phyloP scores from a whole-genome alignment of 2,329 filamentous ascomycete species.

The Arthrobotrys sinensis region DNA sequence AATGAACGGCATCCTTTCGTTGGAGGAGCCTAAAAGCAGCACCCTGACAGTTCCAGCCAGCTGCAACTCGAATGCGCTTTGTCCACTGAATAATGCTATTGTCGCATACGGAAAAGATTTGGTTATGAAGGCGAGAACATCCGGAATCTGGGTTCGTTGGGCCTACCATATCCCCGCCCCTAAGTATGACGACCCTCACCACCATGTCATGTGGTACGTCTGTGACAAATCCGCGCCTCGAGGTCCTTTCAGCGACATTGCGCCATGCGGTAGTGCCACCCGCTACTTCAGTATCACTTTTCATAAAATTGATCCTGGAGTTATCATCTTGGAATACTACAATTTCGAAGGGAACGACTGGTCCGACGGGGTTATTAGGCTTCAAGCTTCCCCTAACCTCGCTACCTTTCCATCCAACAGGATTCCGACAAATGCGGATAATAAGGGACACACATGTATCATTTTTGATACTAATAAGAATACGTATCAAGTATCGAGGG shows the following conservation, averaged over 20 bases:
- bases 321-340: conserved; percentile 32
- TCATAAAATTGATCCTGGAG: conserved; percentile 23
- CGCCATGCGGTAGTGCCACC: conserved; percentile 19
- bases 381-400: conserved; percentile 20
- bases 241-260: background rate
- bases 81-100: conserved; percentile 2
- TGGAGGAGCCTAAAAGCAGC: background rate
- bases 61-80: conserved; percentile 22
- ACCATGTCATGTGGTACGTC: conserved; percentile 42
- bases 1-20: conserved; percentile 34
- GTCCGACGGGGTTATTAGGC: conserved; percentile 17
- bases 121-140: conserved; percentile 8
- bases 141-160: conserved; percentile 26
- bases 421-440: conserved; percentile 11
- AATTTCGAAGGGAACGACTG: conserved; percentile 34
- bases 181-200: conserved; percentile 21
- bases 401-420: background rate
- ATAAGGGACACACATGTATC: conserved; percentile 27
- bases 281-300: conserved; percentile 38
- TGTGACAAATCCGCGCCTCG: conserved; percentile 21
- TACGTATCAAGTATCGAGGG: conserved; percentile 22
- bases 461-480: conserved; percentile 33
- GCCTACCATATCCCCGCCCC: conserved; percentile 34
- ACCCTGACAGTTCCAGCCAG: conserved; percentile 1
- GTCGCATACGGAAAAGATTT: conserved; percentile 6